Conservation (phyloP, 2,329 filamentous ascomycete genomes). For the Elsinoe australis region DNA sequence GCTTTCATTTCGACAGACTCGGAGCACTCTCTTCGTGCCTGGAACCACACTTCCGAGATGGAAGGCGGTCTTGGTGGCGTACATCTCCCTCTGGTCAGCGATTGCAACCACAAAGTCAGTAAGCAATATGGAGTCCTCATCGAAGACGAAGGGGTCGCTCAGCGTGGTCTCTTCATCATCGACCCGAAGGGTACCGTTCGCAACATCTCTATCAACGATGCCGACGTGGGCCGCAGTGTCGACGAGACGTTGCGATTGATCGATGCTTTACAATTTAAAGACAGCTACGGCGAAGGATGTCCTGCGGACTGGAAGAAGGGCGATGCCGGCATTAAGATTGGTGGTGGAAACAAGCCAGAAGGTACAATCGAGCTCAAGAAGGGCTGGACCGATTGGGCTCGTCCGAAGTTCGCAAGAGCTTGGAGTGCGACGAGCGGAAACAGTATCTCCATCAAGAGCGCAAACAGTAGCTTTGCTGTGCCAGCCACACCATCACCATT, state of each 20-base stretch:
- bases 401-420: conserved; percentile 28
- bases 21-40: conserved; percentile 52
- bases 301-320: conserved; percentile 31
- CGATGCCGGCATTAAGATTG: conserved; percentile 26
- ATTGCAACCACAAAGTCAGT: conserved; percentile 54
- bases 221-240: conserved; percentile 57
- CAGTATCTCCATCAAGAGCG: conserved; percentile 5
- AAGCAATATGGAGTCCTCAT: conserved; percentile 57
- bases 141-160: conserved; percentile 56
- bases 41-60: conserved; percentile 51
- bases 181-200: conserved; percentile 55
- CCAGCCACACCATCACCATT: conserved; percentile 19
- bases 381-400: conserved; percentile 28
- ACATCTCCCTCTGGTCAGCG: conserved; percentile 54
- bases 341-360: conserved; percentile 23
- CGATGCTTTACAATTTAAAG: conserved; percentile 44
- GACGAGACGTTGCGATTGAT: conserved; percentile 54
- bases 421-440: conserved; percentile 23
- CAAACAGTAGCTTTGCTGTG: conserved; percentile 5
- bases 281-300: conserved; percentile 36
- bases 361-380: conserved; percentile 28
- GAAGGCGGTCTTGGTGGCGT: conserved; percentile 55
- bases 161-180: conserved; percentile 59
- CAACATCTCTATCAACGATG: conserved; percentile 58
- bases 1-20: conserved; percentile 56